Conservation (phyloP, 2,329 filamentous ascomycete genomes). For the Phialophora expanda region DNA sequence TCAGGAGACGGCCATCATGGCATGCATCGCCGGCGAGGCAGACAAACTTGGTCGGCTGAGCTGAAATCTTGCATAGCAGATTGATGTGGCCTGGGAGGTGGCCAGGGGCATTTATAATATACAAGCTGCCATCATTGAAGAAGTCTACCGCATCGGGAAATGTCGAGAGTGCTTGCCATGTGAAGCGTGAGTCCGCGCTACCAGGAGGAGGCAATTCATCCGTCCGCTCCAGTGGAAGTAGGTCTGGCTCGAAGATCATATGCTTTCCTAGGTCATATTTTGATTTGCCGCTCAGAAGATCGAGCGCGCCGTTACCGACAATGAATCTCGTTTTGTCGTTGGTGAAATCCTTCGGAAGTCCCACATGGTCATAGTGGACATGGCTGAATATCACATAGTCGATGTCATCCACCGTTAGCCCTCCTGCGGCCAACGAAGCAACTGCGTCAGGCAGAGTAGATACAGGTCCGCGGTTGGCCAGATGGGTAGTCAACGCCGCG, state of each 20-base stretch:
- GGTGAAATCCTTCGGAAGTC: slow-evolving; percentile 43
- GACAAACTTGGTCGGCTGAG: slow-evolving; percentile 35
- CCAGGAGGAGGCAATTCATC: slow-evolving; percentile 37
- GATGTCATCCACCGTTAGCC: slow-evolving; percentile 47
- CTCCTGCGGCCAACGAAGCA: slow-evolving; percentile 46
- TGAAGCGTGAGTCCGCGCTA: slow-evolving; percentile 18
- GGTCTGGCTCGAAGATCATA: slow-evolving; percentile 41
- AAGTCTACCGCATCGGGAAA: slow-evolving; percentile 41
- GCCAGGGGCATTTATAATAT: slow-evolving; percentile 43
- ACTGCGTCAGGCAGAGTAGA: slow-evolving; percentile 40
- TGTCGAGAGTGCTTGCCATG: slow-evolving; percentile 35
- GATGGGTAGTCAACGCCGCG: slow-evolving; percentile 38
- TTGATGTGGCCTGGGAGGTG: slow-evolving; percentile 46
- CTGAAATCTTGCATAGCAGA: slow-evolving; percentile 39
- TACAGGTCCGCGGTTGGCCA: slow-evolving; percentile 39
- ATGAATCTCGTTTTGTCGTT: slow-evolving; percentile 46
- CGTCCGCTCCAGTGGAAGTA: slow-evolving; percentile 38
- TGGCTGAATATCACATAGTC: slow-evolving; percentile 52
- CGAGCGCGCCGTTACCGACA: slow-evolving; percentile 43
- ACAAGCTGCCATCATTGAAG: slow-evolving; percentile 42
- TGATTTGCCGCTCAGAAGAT: slow-evolving; percentile 35
- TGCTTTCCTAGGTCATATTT: slow-evolving; percentile 38
- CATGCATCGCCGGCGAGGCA: slow-evolving; percentile 45
- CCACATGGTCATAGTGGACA: slow-evolving; percentile 46
- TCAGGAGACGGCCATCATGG: slow-evolving; percentile 43